phyloP scores from a whole-genome alignment of 805 yeast species.

The Alloascoidea hylecoeti region DNA sequence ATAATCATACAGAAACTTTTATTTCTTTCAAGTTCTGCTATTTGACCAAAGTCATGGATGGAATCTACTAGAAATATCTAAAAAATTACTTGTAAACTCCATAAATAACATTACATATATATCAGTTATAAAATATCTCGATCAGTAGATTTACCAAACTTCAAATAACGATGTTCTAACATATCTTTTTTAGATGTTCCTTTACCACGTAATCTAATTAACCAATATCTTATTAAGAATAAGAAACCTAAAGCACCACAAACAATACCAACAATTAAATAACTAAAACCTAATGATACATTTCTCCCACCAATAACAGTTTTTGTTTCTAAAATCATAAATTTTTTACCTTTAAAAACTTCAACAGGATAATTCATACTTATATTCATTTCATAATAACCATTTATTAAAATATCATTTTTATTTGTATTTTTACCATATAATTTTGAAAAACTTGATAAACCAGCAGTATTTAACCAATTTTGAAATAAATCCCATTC shows the following conservation, averaged over 20 bases:
- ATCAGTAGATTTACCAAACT: neutral
- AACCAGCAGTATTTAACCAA: slow-evolving; percentile 97
- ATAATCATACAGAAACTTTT: too few species aligned
- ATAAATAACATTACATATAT: too few species aligned
- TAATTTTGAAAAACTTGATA: slow-evolving; percentile 77
- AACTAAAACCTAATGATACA: slow-evolving; percentile 71
- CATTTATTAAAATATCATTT: slow-evolving; percentile 37
- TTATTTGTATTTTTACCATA: slow-evolving; percentile 50
- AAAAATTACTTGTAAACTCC: too few species aligned
- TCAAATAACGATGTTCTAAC: neutral
- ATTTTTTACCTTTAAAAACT: slow-evolving; percentile 80
- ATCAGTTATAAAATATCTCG: neutral
- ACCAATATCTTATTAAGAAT: slow-evolving; percentile 67
- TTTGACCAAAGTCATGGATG: too few species aligned
- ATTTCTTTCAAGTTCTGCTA: too few species aligned
- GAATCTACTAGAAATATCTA: too few species aligned
- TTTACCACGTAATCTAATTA: slow-evolving; percentile 32
- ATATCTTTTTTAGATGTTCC: too few species aligned
- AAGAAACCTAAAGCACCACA: slow-evolving; percentile 56
- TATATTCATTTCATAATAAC: slow-evolving; percentile 56
- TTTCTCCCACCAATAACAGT: slow-evolving; percentile 83
- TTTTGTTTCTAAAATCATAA: slow-evolving; percentile 67
- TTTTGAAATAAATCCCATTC: slow-evolving; percentile 79
- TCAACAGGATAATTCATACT: slow-evolving; percentile 73
- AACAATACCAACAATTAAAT: slow-evolving; percentile 70